These are phyloP conservation scores for Tolypocladium pustulatum DNA, from an alignment of 2,329 filamentous ascomycete genomes.

Conservation along the genomic window DNA sequence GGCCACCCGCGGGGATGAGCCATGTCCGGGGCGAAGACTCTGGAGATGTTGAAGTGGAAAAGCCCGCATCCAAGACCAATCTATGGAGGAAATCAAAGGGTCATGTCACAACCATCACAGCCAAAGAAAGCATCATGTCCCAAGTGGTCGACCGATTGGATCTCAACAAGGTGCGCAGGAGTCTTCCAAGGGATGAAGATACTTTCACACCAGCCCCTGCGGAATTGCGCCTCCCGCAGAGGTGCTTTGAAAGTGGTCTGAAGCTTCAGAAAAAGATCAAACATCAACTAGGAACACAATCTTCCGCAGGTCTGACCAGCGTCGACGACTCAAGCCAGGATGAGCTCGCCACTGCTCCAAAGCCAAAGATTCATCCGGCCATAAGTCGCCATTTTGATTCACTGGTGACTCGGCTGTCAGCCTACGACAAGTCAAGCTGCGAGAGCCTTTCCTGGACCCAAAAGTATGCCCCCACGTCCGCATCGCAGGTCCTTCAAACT, in stretches of 20 bases:
- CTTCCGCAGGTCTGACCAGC: conserved; percentile 1
- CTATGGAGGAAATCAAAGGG: conserved; percentile 39
- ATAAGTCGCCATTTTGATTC: conserved; percentile 47
- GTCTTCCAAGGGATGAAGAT: conserved; percentile 20
- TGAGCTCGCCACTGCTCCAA: conserved; percentile 16
- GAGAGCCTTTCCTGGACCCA: conserved; percentile 67
- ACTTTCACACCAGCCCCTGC: conserved; percentile 33
- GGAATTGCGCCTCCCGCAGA: conserved; percentile 42
- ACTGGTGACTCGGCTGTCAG: conserved; percentile 54
- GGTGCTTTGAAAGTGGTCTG: conserved; percentile 47
- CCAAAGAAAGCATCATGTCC: conserved; percentile 32
- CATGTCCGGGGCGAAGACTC: conserved; percentile 46
- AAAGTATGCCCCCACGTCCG: conserved; percentile 68
- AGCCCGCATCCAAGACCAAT: background rate
- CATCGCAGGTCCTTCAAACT: conserved; percentile 64
- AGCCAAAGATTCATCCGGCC: conserved; percentile 39
- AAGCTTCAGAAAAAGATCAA: conserved; percentile 40
- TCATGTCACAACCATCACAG: conserved; percentile 26
- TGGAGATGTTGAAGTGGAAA: background rate
- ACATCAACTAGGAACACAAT: conserved; percentile 29
- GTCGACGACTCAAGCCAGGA: conserved; percentile 20
- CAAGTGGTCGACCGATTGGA: conserved; percentile 15
- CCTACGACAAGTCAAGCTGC: conserved; percentile 71
- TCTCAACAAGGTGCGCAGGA: conserved; percentile 14
- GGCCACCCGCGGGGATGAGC: conserved; percentile 55